Evolutionary conservation across 2,329 filamentous ascomycete genomes (phyloP), one percentile per base, ranked within the genome.

Genomic region (Nothopassalora personata): DNA sequence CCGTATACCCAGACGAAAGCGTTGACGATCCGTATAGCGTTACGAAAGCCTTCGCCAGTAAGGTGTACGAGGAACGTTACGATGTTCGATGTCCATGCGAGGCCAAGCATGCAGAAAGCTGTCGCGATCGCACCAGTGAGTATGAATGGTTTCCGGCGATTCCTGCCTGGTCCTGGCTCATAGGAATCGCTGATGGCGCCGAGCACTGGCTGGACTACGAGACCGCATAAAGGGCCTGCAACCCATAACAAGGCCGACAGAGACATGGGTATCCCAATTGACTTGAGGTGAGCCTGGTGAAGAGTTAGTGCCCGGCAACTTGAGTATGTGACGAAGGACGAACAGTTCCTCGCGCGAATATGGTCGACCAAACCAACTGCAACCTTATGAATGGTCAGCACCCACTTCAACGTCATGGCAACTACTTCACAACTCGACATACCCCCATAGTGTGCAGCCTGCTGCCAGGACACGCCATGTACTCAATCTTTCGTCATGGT

Each of bases 61-160:
- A 34, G 13, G 2, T 34, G 27, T 15, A 18, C 53, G 7, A 55
- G 8, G 39, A 55, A 33, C 2, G 47, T 19, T 3, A 34, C 39
- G 8, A 33, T 47, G 6, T 54, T 47, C 10, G 53, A 36, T 5
- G 28, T 54, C 39, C 39, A 54, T 18, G 53, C 53, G 15, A 54
- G 28, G 13, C 36, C 53, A 28, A 6, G 43, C 53, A 54, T 54
- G 23, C 36, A 54, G 27, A 9, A 11, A 18, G 53, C 34, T 18
- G 53, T 54, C 13, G 53, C 53, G 11, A 54, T 54, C 15, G 53
- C 39, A 31, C 53, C 53, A 1, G 13, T 36, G 7, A 54, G 36
- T 10, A 54, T 54, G 27, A 55, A 55, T 28, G 53, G 53, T 33
- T 48, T 55, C n/a, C 36, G 53, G n/a, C 46, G 43, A n/a, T 54